Conservation (phyloP, 1,139 yeast genomes). For the Magnusiomyces magnusii region DNA sequence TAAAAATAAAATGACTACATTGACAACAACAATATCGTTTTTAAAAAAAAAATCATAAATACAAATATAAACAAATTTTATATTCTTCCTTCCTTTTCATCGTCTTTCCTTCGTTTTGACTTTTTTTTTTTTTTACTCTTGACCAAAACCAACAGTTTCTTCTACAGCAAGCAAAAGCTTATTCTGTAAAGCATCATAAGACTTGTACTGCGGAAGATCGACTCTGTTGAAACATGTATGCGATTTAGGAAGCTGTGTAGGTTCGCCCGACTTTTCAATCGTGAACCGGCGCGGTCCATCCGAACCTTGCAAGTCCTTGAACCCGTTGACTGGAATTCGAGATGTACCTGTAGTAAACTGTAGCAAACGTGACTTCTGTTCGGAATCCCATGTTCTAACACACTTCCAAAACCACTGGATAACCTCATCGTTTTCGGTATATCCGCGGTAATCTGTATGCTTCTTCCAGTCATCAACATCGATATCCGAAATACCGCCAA, state of each 20-base stretch:
- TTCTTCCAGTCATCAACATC: slow-evolving; percentile 99
- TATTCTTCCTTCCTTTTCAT: too few species aligned
- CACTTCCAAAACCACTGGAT: slow-evolving; percentile 99
- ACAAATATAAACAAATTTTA: too few species aligned
- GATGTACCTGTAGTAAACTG: slow-evolving; percentile 99
- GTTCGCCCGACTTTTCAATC: slow-evolving; percentile 94
- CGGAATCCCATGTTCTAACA: slow-evolving; percentile 90
- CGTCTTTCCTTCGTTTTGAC: too few species aligned
- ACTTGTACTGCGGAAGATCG: slow-evolving; percentile 77
- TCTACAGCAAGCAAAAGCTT: slow-evolving; percentile 84
- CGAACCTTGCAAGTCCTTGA: slow-evolving; percentile 95
- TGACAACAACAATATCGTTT: too few species aligned
- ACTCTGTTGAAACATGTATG: slow-evolving; percentile 95
- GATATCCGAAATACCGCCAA: slow-evolving; percentile 97
- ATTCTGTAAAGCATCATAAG: slow-evolving; percentile 67
- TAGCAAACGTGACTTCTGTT: slow-evolving; percentile 87
- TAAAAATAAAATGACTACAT: too few species aligned
- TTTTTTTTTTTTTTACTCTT: too few species aligned
- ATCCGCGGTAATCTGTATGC: slow-evolving; percentile 97
- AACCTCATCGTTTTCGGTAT: slow-evolving; percentile 92
- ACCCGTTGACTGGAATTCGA: slow-evolving; percentile 97
- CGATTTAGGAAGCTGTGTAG: slow-evolving; percentile 88
- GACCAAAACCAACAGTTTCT: slow-evolving; percentile 95
- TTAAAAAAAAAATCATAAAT: too few species aligned
- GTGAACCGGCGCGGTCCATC: slow-evolving; percentile 99